Percentiles rank a stretch among this genome's conserved stretches.
Evolutionary conservation across 108 stramenopile genomes (phyloP).

Genomic region (Nitzschia sp.): DNA sequence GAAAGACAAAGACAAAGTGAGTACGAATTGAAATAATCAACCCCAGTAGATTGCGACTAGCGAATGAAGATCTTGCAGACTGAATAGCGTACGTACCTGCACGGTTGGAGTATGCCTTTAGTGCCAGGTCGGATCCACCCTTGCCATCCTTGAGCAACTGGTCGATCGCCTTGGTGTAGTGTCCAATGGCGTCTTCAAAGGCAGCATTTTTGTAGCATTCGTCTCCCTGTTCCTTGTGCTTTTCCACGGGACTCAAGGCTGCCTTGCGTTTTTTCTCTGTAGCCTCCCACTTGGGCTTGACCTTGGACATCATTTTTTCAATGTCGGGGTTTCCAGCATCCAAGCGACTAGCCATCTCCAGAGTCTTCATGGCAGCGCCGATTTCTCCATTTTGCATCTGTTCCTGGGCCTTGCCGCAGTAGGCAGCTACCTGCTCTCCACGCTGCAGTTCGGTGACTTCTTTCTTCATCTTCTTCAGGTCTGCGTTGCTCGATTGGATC

Average conservation of each 20-base stretch:
- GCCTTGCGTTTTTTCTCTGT: conserved; percentile 88
- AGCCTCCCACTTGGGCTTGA: conserved; percentile 91
- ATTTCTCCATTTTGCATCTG: conserved; percentile 90
- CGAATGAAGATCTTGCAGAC: not conserved
- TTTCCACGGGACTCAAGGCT: conserved; percentile 75
- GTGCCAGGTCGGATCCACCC: conserved; percentile 68
- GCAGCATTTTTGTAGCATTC: conserved; percentile 85
- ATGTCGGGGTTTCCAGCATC: conserved; percentile 95
- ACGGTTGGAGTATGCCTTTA: conserved; percentile 96
- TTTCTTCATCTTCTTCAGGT: conserved; percentile 91
- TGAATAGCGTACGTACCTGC: conserved; percentile 42
- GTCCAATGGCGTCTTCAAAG: conserved; percentile 86
- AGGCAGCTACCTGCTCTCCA: conserved; percentile 84
- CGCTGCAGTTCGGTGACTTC: conserved; percentile 87
- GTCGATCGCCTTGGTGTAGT: conserved; percentile 95
- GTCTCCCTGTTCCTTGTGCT: conserved; percentile 96
- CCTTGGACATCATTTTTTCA: conserved; percentile 75
- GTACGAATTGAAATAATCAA: not conserved
- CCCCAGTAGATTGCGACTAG: not conserved
- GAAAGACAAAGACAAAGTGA: not conserved
- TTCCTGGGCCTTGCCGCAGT: conserved; percentile 84
- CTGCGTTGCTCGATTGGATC: conserved; percentile 78
- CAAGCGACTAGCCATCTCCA: conserved; percentile 88
- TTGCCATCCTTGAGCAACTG: conserved; percentile 68
- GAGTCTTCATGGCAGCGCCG: conserved; percentile 83